Percentiles rank a stretch among this genome's conserved stretches.
Conservation (phyloP, 1,139 yeast species). For the Blastobotrys niveus region DNA sequence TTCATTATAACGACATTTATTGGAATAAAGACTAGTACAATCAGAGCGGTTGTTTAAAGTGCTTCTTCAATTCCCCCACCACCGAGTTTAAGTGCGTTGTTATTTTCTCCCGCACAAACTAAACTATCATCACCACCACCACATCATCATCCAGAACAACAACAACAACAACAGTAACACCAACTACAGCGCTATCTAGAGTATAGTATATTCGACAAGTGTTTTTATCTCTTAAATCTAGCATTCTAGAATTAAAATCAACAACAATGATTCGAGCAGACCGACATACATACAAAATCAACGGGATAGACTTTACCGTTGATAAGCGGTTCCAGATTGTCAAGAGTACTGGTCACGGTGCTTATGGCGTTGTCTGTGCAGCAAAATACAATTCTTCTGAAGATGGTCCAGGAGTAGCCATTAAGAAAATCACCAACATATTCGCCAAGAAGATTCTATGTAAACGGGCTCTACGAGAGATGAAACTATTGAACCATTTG, state of each 20-base stretch:
- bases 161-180: too few species aligned
- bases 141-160: too few species aligned
- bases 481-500: constrained; percentile 82
- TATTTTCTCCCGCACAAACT: too few species aligned
- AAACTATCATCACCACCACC: too few species aligned
- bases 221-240: too few species aligned
- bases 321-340: constrained; percentile 79
- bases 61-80: too few species aligned
- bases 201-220: too few species aligned
- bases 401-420: constrained; percentile 68
- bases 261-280: constrained; percentile 27
- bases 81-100: too few species aligned
- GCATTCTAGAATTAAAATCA: not conserved
- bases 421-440: constrained; percentile 84
- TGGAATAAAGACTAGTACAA: too few species aligned
- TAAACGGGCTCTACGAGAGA: constrained; percentile 83
- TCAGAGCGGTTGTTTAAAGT: too few species aligned
- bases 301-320: constrained; percentile 83
- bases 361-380: constrained; percentile 93
- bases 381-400: constrained; percentile 70
- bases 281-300: constrained; percentile 52
- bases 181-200: too few species aligned
- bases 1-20: too few species aligned
- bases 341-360: constrained; percentile 94
- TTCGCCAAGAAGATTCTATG: constrained; percentile 85